Percentiles rank a stretch among this genome's conserved stretches.
These are phyloP conservation scores for Xylaria nigripes DNA, from an alignment of 495 filamentous ascomycete species.

Conservation along the genomic window DNA sequence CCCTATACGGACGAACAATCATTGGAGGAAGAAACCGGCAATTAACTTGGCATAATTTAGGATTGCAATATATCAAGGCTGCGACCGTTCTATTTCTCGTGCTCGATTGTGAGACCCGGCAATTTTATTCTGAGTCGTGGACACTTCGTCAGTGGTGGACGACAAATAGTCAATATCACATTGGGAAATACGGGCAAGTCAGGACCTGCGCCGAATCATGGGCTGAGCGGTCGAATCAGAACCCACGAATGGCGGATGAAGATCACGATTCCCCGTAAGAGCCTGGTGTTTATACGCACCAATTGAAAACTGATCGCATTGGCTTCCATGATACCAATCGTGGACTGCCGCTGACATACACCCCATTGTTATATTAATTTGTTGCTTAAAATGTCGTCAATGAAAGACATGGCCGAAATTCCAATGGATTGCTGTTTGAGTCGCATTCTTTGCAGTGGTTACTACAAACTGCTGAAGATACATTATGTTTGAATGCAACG, in stretches of 20 bases:
- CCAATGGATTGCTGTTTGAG: no score
- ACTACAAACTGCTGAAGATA: no score
- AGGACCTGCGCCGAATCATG: background rate
- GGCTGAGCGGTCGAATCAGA: conserved; percentile 5
- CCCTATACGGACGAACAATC: background rate
- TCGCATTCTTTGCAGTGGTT: no score
- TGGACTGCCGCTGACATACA: no score
- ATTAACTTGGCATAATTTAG: background rate
- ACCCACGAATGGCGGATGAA: background rate
- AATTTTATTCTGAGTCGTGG: no score
- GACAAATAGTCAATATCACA: background rate
- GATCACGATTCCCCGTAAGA: background rate
- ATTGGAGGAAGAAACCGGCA: conserved; percentile 1
- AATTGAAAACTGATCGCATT: background rate
- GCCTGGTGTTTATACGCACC: background rate
- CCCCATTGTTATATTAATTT: no score
- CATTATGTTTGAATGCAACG: no score
- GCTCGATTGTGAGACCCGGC: no score
- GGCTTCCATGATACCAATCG: background rate
- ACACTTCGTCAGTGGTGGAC: background rate
- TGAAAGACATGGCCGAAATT: no score
- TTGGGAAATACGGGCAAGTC: background rate
- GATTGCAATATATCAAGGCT: background rate
- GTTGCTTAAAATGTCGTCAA: no score
- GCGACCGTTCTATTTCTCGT: no score